phyloP scores from a whole-genome alignment of 495 filamentous ascomycete genomes.

The Evernia prunastri region DNA sequence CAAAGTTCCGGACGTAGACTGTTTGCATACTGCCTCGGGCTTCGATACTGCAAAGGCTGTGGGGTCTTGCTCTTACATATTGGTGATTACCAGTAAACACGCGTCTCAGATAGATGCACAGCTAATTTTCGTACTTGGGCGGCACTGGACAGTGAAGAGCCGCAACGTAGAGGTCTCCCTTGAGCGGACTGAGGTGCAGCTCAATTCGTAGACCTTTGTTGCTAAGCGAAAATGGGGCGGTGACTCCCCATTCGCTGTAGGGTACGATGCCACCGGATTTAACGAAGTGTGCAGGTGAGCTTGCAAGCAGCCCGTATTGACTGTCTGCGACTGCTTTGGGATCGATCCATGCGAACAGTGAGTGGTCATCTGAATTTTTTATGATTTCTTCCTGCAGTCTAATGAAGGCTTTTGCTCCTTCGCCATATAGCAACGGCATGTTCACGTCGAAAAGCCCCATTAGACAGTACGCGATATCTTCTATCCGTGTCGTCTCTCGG shows the following conservation, averaged over 20 bases:
- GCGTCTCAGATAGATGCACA: neutral
- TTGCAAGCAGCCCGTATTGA: neutral
- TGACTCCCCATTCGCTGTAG: neutral
- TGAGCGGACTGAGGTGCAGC: neutral
- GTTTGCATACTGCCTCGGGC: neutral
- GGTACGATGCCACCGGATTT: constrained; percentile 2
- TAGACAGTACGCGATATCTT: constrained; percentile 41
- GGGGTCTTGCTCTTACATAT: neutral
- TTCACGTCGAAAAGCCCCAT: constrained; percentile 40
- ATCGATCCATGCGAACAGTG: constrained; percentile 28
- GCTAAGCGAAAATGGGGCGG: constrained; percentile 3
- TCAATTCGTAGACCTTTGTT: constrained; percentile 11
- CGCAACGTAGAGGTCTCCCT: neutral
- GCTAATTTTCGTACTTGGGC: neutral
- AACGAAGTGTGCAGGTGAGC: neutral
- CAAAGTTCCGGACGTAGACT: neutral
- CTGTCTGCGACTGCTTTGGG: neutral
- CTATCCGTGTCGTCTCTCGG: constrained; percentile 29
- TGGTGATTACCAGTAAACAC: neutral
- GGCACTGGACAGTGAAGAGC: constrained; percentile 9
- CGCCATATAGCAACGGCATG: constrained; percentile 43
- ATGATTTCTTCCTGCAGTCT: constrained; percentile 37
- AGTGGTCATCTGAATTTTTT: constrained; percentile 24
- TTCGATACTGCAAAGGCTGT: neutral
- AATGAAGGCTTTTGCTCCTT: constrained; percentile 33